Base-by-base conservation (phyloP, 2,329 filamentous ascomycete genomes). In the Colletotrichum nymphaeae region DNA sequence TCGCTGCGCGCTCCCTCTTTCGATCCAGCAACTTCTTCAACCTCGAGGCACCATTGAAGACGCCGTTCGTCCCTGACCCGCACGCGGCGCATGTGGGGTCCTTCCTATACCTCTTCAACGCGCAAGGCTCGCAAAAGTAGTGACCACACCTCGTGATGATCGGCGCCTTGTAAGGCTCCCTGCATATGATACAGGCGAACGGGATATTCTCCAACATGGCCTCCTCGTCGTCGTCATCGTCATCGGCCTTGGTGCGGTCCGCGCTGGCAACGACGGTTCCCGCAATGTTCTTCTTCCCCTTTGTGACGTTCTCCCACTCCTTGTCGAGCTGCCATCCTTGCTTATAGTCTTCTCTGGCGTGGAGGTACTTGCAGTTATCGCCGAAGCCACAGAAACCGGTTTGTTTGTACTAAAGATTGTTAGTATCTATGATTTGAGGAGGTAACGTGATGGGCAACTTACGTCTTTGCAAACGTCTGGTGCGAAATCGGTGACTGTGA, bases 271-370 rank as follows among this genome's bases (percentile, higher is more conserved):
- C 86, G 0, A 91, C 83, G 3, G 90, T 94, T 7, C 92, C 92
- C 5, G 84, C 86, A 0, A 89, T 76, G 57, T 89, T 87, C 79
- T 91, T 92, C 81, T 91, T 92, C 62, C 89, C 93, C 79, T 93
- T 95, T 7, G 91, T 94, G 2, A 92, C 91, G 46, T 90, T 93
- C 80, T 99, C 97, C 97, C 97, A 99, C 62, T 98, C 96, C 65
- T 90, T 89, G 82, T 99, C 97, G 5, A 99, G 88, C 81, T 98
- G 95, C 97, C 97, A 99, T 3, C 97, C 97, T 80, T 95, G 93
- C 78, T 96, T 95, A 80, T 94, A 93, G 81, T 95, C 93, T 78
- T 94, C 92, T 71, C 94, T 87, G 5, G 90, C 90, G 79, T 97
- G 94, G 0, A 95, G 79, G 79, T 92, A 97, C 79, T 95, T 97